Conservation (phyloP, 441 rosid genomes). For the Populus hybrid region DNA sequence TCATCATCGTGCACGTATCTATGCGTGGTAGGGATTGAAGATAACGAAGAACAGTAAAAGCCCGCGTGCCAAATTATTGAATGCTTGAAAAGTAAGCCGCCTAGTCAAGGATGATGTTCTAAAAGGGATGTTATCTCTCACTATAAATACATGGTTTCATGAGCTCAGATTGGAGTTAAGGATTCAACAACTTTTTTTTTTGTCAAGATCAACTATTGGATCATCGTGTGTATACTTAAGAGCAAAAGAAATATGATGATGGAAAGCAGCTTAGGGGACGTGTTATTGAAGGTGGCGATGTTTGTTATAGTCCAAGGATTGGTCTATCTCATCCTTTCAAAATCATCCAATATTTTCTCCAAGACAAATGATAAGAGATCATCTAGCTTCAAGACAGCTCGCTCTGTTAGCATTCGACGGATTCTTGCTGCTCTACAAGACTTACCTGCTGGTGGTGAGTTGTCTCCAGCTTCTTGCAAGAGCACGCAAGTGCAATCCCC, state of each 20-base stretch:
- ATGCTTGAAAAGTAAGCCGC: neutral
- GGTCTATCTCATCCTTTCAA: constrained; percentile 55
- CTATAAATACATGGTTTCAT: neutral
- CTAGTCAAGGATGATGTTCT: neutral
- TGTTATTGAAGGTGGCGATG: constrained; percentile 38
- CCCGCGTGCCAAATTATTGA: neutral
- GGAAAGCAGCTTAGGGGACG: constrained; percentile 33
- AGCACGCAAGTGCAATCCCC: neutral
- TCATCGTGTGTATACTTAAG: too few species aligned
- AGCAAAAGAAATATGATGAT: constrained; percentile 8
- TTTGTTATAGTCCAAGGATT: constrained; percentile 46
- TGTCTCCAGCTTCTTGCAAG: constrained; percentile 29
- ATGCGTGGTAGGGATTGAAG: too few species aligned
- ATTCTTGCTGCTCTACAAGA: constrained; percentile 43
- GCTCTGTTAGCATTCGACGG: constrained; percentile 45
- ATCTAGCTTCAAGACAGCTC: constrained; percentile 38
- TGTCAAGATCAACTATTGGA: neutral
- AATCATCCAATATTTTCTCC: constrained; percentile 55
- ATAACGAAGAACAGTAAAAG: neutral
- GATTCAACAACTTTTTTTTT: neutral
- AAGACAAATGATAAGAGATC: constrained; percentile 26
- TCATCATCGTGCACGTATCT: neutral
- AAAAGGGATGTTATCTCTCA: neutral
- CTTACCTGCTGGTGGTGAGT: constrained; percentile 39
- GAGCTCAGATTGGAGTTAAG: neutral